Evolutionary conservation across 208 protist genomes (phyloP), one percentile per base, ranked within the genome.

Genomic region (Trypanosoma lewisi): DNA sequence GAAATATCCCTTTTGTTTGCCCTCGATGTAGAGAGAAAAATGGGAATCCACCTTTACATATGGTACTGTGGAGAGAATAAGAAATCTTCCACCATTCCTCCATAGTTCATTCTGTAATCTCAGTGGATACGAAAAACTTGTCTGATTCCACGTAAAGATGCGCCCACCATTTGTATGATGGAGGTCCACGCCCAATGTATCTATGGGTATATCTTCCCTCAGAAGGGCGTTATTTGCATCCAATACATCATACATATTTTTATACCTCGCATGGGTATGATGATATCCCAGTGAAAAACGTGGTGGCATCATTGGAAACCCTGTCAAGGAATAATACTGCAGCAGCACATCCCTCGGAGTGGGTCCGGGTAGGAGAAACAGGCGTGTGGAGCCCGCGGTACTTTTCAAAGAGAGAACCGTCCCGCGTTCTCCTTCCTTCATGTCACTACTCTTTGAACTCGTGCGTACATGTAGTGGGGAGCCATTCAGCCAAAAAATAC

Each of bases 21-120:
- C 93, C 45, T 96, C 81, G 12, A 78, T 44, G 58, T 92, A 85
- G 9, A 97, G 64, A 4, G 83, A 75, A 30, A 87, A 97, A 58
- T 62, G 77, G 5, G 30, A 34, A 44, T 71, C 84, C 11, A 80
- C 57, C 68, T 97, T 98, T 69, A 99, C 94, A 56, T 98, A 97
- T 25, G 98, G 98, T 49, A 98, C 95, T 7, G 97, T 82, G 65
- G 98, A 98, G 14, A 90, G 91, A n/a, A 99, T 88, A 64, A 99
- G 74, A 74, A 95, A 84, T 53, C 86, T 74, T 3, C 94, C 85
- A 16, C 93, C 94, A 30, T 49, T 19, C 8, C 75, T 78, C 49
- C 98, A 77, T 0, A 84, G 27, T 9, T 73, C 52, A 8, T 91
- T 37, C 70, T 96, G 89, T 89, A 99, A 88, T 12, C 39, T 23